Base-by-base conservation (phyloP, 2,329 filamentous ascomycete genomes). In the Raffaelea deltoideospora region DNA sequence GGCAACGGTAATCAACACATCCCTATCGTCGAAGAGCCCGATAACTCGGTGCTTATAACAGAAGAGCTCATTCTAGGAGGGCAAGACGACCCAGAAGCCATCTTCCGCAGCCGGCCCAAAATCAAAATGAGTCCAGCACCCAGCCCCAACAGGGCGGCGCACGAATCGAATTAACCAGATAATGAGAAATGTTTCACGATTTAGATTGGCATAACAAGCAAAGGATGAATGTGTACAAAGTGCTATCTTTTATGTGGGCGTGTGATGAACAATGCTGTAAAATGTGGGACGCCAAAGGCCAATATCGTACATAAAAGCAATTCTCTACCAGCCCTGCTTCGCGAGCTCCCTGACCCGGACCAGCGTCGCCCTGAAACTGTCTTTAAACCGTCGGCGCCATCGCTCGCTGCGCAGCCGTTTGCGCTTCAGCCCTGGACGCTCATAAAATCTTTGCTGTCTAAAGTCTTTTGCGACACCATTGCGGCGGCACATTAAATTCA, bases 31-130 rank as follows among this genome's bases (percentile, higher is more conserved):
- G 60, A 73, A 45, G 66, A 44, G 38, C 56, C 47, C 15, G 55
- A 50, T 26, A 50, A 54, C 23, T 50, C 55, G n/a, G 49, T 55
- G 19, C 65, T 74, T 1, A 65, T 81, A 9, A 65, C 69, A 0
- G 79, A 88, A 49, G 70, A 78, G 44, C 58, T 93, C 29, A 76
- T 93, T 39, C 56, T 58, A 30, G 55, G 47, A 21, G 67, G 67
- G 14, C 68, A 77, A 37, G 76, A 84, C 45, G 84, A 92, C 41
- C 81, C 85, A 54, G 79, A 81, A 41, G 79, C 78, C 20, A 78
- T 94, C 1, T 95, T 95, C 53, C 83, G 78, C 57, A 87, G 82
- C 44, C 60, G 87, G 45, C 87, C 87, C 0, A 80, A 76, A 54
- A 74, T 95, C 45, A 77, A 78, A 44, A 72, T 72, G 10, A 93